Evolutionary conservation across 2,329 filamentous ascomycete genomes (phyloP), one percentile per base, ranked within the genome.

Genomic region (Xenoacremonium recifei): DNA sequence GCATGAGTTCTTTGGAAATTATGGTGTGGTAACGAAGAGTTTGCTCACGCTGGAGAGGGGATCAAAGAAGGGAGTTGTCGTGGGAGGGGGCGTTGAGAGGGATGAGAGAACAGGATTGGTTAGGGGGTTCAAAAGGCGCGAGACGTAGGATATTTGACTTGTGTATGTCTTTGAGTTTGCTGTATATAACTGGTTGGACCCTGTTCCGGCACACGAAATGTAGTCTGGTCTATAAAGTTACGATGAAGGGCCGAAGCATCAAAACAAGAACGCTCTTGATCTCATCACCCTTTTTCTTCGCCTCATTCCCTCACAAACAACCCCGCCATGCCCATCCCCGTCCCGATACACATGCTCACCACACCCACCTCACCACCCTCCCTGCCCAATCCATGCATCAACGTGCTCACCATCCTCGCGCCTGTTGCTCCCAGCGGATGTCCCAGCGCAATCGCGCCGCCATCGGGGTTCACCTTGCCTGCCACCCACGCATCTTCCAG

Each of bases 391-490:
- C 70, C 95, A 62, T 72, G 79, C 55, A 76, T 54, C 53, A 92
- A 64, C 37, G 87, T 92, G 35, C 82, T 82, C 55, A 90, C 68
- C 77, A 95, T 85, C 53, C 91, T 75, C 21, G 87, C 89, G 23
- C 89, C 89, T 5, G 91, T 96, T 21, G 90, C 91, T 35, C 92
- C 91, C 1, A 96, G 76, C 5, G 91, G 91, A 64, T 96, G 92
- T 2, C 92, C 92, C 18, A 96, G 70, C n/a, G 92, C 91, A 64
- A 96, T 96, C 3, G 91, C 92, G 21, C 92, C 91, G 47, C 92
- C 92, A 57, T 95, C 90, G 1, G 89, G 89, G 68, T 97, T 97
- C 15, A 96, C 86, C 67, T 79, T 84, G 6, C 79, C 80, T 41
- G 79, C 68, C 54, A 84, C 76, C 69, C 73, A 82, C 52, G 59